Evolutionary conservation across 371 early-diverging fungal genomes (phyloP), one percentile per base, ranked within the genome.

Genomic region (Actinomucor elegans): DNA sequence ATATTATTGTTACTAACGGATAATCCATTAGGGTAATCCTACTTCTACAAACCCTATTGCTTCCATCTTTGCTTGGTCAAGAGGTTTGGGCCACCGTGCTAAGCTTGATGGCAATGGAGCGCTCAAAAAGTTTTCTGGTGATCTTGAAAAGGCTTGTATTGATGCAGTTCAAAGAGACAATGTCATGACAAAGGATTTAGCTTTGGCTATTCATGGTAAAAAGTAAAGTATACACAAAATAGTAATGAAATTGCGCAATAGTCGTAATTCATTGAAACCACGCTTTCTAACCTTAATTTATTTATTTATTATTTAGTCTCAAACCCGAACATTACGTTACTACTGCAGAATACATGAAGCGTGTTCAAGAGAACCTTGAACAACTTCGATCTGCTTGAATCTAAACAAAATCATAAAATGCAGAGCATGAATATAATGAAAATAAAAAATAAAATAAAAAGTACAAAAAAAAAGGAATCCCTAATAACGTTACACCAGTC

Each of bases 41-140:
- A 92, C 93, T 5, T 90, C 90, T 14, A 98, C 98, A 62, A 98
- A 98, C 86, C 94, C 98, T 3, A 93, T 98, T 56, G 97, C 98
- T 4, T 90, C 90, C 35, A 97, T 98, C 79, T 98, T 94, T 76
- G 97, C 98, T 18, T 98, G 98, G 98, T 91, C 96, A 33, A 91
- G 97, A 52, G 98, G 98, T 54, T 80, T 97, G 43, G 87, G 85
- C 11, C 98, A 98, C 70, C 93, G 98, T 55, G 97, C 97, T 52
- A 91, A 88, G 78, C 77, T 98, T 31, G 98, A 98, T 70, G 73
- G 78, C 32, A 90, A 93, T 66, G 65, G 79, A 20, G 87, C 85
- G 27, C 77, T 98, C 48, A 71, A 74, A 42, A 64, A 79, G 55
- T 98, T 94, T 82, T 79, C 87, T 52, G 59, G 79, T 38, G 86